Conservation (phyloP, 495 filamentous ascomycete species). For the Trichoderma asperelloides region DNA sequence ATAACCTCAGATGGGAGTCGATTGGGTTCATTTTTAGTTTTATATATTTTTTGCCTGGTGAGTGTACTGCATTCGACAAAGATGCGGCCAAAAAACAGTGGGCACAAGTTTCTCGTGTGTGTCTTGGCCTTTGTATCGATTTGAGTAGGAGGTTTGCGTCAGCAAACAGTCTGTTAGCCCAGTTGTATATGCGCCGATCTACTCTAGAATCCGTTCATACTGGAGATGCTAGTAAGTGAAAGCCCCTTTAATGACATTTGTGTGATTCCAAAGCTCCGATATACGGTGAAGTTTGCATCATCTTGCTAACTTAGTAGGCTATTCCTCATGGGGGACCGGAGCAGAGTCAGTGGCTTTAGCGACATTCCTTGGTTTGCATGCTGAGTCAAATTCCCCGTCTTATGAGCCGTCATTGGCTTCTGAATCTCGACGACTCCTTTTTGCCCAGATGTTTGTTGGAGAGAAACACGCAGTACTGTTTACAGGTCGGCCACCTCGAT, state of each 20-base stretch:
- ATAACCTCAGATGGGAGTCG: conserved; percentile 50
- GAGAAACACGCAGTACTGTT: conserved; percentile 15
- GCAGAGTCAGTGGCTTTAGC: conserved; percentile 43
- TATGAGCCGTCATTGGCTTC: conserved; percentile 11
- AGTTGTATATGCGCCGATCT: conserved; percentile 34
- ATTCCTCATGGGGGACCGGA: conserved; percentile 44
- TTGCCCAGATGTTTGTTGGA: conserved; percentile 40
- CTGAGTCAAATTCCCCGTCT: conserved; percentile 21
- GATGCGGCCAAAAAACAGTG: conserved; percentile 14
- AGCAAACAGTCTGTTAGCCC: conserved; percentile 41
- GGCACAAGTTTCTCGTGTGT: conserved; percentile 23
- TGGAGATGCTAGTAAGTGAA: conserved; percentile 43
- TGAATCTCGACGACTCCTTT: conserved; percentile 30
- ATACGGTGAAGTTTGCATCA: not conserved
- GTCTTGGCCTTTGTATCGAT: conserved; percentile 34
- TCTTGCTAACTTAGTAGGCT: conserved; percentile 22
- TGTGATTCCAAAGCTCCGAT: not conserved
- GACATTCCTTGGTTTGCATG: conserved; percentile 51
- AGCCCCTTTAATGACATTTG: not conserved
- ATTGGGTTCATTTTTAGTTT: conserved; percentile 44
- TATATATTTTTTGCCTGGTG: conserved; percentile 9
- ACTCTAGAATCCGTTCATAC: conserved; percentile 37
- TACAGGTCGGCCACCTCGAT: conserved; percentile 38
- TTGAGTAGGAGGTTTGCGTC: conserved; percentile 34
- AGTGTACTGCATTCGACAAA: not conserved